Conservation (phyloP, 2,329 filamentous ascomycete species). For the Teratosphaeria viscida region DNA sequence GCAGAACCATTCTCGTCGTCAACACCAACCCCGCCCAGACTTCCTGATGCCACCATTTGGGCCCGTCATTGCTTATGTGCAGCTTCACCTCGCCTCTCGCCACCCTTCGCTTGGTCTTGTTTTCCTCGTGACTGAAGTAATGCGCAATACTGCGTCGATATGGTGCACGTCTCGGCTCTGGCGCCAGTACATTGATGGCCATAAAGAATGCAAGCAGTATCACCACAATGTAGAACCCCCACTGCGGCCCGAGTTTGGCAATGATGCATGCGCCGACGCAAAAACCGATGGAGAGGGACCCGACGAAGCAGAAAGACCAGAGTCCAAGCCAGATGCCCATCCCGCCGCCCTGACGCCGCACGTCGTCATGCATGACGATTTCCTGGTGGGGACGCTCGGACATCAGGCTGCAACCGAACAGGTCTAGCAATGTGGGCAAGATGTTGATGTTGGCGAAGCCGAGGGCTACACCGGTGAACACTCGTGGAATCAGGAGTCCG, state of each 20-base stretch:
- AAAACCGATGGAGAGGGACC: conserved; percentile 62
- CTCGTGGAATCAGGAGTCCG: conserved; percentile 53
- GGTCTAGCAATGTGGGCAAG: conserved; percentile 58
- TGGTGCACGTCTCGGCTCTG: conserved; percentile 60
- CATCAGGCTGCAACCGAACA: conserved; percentile 68
- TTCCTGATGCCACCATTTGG: conserved; percentile 68
- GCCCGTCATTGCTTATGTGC: conserved; percentile 60
- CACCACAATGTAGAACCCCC: conserved; percentile 67
- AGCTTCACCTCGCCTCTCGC: conserved; percentile 67
- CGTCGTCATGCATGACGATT: conserved; percentile 55
- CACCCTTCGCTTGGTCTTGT: conserved; percentile 43
- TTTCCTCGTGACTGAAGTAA: conserved; percentile 39
- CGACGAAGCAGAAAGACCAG: conserved; percentile 69
- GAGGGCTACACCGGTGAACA: conserved; percentile 56
- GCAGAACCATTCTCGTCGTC: conserved; percentile 58
- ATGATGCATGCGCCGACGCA: conserved; percentile 61
- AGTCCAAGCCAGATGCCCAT: conserved; percentile 71
- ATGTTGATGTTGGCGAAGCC: conserved; percentile 73
- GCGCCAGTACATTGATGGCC: conserved; percentile 58
- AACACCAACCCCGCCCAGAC: conserved; percentile 59
- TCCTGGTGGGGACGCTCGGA: conserved; percentile 64
- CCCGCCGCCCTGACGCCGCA: conserved; percentile 64
- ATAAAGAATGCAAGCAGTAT: conserved; percentile 55
- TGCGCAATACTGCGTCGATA: conserved; percentile 60
- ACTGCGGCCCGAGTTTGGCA: conserved; percentile 51